Evolutionary conservation across 1,284 basidiomycete genomes (phyloP), one percentile per base, ranked within the genome.

Genomic region (Cutaneotrichosporon daszewskae): DNA sequence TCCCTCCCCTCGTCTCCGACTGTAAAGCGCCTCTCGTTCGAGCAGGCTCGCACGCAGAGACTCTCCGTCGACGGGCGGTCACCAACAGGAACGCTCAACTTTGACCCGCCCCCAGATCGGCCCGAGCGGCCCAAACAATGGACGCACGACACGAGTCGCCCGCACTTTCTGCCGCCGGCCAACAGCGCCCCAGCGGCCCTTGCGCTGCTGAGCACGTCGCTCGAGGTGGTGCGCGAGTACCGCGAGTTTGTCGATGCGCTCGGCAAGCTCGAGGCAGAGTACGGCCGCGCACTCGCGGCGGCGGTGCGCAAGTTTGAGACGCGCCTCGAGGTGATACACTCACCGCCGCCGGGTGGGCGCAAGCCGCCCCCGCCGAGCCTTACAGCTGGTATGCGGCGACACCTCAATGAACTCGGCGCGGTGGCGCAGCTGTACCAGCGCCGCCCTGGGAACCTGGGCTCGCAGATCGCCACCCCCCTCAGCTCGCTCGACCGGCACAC

Each of bases 201-300:
- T 5, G 10, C 39, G 18, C 36, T 56, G 29, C 20, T 56, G 19
- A 24, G 27, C 32, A 51, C 51, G 32, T 34, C 51, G 27, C 48
- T 56, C 33, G 51, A 53, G 31, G 40, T 49, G 5, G 46, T 39
- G 7, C 37, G 32, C 12, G 54, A 56, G 18, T 56, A 56, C 41
- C 51, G 51, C 33, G 54, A 56, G 31, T 51, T 53, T 31, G 39
- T 53, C 13, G 54, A 56, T 23, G 46, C 47, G 9, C 17, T 56
- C 25, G 48, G 51, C 22, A 37, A 42, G 10, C 28, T 56, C 17
- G 47, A 56, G 26, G 31, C 28, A 18, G 54, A 53, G 42, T 53
- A 41, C 27, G 54, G 54, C 12, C 45, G 44, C 8, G 28, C 37
- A 6, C 40, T 56, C 14, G 23, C 43, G 3, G 37, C 45, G 4